Base-by-base conservation (phyloP, 2,329 filamentous ascomycete genomes). In the Epichloe baconii region DNA sequence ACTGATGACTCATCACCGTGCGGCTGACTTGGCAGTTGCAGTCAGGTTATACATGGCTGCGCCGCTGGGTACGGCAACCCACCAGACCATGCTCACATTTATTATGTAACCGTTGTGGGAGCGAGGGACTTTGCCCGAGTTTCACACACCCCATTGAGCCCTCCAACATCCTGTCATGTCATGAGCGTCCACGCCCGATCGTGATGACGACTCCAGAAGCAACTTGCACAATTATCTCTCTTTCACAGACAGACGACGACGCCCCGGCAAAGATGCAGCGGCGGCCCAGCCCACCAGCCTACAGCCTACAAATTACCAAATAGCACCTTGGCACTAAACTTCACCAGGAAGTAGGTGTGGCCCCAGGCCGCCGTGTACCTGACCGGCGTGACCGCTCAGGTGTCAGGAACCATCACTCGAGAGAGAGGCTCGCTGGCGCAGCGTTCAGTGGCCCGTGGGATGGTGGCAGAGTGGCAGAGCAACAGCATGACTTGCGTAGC, bases 201-300 rank as follows among this genome's bases (percentile, higher is more conserved):
- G 62, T 61, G 60, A 65, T 64, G 59, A 63, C 62, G 60, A 63
- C 61, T 42, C 58, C 64, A 58, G 23, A 50, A 23, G 34, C 40
- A 35, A 35, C 37, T 50, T 36, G 47, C 35, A 36, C 35, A 47
- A 21, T 34, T 34, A 41, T 36, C 36, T 38, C 35, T 21, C 38
- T 8, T 26, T 38, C 49, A 17, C 36, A 31, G 52, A 51, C 59
- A 58, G 55, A 23, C 21, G 21, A 26, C 26, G 26, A 26, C 26
- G 26, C 26, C 55, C 49, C 11, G 65, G 65, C 64, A 66, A 63
- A 62, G 65, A 65, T 66, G 57, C 57, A 56, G 23, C 23, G 23
- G 23, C 6, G 6, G 23, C 23, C 23, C 23, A 26, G 23, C 23
- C 23, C 6, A 23, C 23, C 23, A 26, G 23, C 23, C 23, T 6